phyloP scores from a whole-genome alignment of 495 filamentous ascomycete genomes.

The Hypoxylon crocopeplum region DNA sequence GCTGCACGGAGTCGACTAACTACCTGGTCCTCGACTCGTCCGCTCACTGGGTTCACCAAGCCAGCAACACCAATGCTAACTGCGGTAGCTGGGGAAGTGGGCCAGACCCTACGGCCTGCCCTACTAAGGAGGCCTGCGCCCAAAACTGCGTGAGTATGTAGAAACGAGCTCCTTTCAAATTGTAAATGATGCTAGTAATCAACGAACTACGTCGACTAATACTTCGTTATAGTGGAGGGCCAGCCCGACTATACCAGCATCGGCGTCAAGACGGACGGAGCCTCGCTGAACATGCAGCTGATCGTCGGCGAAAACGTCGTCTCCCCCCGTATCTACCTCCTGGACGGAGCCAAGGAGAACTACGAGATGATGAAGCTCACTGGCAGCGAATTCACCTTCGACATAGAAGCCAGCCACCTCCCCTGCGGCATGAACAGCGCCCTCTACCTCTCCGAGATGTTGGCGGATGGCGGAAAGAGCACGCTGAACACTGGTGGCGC shows the following conservation, averaged over 20 bases:
- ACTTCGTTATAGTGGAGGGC: conserved; percentile 27
- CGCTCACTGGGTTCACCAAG: conserved; percentile 56
- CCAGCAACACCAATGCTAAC: conserved; percentile 41
- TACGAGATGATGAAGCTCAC: conserved; percentile 67
- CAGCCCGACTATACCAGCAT: conserved; percentile 49
- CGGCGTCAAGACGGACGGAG: conserved; percentile 54
- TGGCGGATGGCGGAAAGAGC: conserved; percentile 59
- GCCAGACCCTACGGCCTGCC: conserved; percentile 55
- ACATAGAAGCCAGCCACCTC: conserved; percentile 66
- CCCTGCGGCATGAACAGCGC: conserved; percentile 74
- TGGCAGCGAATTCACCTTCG: conserved; percentile 67
- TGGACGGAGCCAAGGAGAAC: conserved; percentile 58
- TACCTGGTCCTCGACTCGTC: conserved; percentile 58
- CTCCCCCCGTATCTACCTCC: conserved; percentile 67
- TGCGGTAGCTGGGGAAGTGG: conserved; percentile 52
- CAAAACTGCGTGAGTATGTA: conserved; percentile 53
- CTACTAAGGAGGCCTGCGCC: conserved; percentile 56
- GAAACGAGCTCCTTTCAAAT: not conserved
- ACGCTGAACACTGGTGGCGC: conserved; percentile 66
- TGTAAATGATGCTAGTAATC: no score
- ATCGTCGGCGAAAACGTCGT: conserved; percentile 44
- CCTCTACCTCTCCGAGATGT: conserved; percentile 72
- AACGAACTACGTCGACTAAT: conserved; percentile 9
- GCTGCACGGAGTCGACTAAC: conserved; percentile 54
- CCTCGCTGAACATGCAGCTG: conserved; percentile 51